Conservation (phyloP, 257 asterid species). For the Jacaranda copaia region DNA sequence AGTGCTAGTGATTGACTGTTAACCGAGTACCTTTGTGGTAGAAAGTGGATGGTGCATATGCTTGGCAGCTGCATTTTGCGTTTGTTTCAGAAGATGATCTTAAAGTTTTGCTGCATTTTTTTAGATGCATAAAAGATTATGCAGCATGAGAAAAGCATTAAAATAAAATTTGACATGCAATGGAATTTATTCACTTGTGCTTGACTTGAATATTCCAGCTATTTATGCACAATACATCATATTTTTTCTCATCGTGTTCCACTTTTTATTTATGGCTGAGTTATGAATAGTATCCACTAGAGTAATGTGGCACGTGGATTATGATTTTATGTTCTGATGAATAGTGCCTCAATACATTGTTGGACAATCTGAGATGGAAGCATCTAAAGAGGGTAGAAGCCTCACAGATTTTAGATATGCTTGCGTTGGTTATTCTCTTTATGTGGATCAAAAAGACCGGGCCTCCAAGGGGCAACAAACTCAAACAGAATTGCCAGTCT, state of each 20-base stretch:
- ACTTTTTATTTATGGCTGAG: conserved; percentile 6
- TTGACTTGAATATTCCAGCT: conserved; percentile 21
- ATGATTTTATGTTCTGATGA: conserved; percentile 45
- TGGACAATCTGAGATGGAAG: conserved; percentile 77
- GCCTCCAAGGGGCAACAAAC: conserved; percentile 50
- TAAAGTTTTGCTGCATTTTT: background rate
- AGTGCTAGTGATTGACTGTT: background rate
- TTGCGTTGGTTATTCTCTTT: conserved; percentile 87
- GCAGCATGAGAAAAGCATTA: background rate
- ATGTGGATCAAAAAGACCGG: conserved; percentile 57
- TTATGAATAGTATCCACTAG: background rate
- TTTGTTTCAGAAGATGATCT: conserved; percentile 4
- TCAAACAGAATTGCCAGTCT: conserved; percentile 73
- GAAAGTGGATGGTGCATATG: background rate
- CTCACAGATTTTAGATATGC: conserved; percentile 79
- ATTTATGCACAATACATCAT: background rate
- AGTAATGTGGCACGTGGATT: conserved; percentile 10
- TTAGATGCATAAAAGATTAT: background rate
- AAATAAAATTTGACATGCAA: conserved; percentile 7
- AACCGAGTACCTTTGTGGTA: background rate
- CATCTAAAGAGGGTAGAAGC: conserved; percentile 75
- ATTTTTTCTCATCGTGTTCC: background rate
- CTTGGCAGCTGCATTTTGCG: conserved; percentile 9
- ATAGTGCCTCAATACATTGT: conserved; percentile 69
- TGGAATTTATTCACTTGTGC: conserved; percentile 21